phyloP scores from a whole-genome alignment of 257 asterid genomes.

The Solanum dulcamara region DNA sequence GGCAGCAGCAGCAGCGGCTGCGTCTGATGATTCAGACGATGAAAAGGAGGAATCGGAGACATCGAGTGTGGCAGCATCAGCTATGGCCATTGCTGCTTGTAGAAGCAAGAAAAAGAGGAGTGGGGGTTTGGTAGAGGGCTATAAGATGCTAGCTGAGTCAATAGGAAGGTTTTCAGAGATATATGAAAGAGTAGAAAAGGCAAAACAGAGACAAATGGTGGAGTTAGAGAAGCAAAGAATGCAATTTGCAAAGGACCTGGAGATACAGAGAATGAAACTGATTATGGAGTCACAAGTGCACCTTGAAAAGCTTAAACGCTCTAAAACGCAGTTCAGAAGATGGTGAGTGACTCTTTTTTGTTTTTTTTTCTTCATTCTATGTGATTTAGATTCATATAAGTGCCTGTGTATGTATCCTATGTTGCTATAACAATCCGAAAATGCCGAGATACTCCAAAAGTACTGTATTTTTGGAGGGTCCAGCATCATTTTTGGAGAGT shows the following conservation, averaged over 20 bases:
- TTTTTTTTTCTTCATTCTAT: background rate
- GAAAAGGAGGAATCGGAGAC: conserved; percentile 25
- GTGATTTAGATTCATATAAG: background rate
- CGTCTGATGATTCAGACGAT: conserved; percentile 22
- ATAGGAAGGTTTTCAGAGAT: conserved; percentile 47
- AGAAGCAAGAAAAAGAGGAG: conserved; percentile 24
- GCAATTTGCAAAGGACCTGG: conserved; percentile 81
- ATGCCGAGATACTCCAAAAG: background rate
- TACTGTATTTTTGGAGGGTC: background rate
- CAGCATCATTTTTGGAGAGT: background rate
- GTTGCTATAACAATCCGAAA: background rate
- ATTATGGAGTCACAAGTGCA: conserved; percentile 69
- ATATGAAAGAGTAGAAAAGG: conserved; percentile 73
- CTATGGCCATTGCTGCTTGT: conserved; percentile 2
- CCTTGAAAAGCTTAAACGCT: conserved; percentile 54
- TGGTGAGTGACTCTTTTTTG: conserved; percentile 23
- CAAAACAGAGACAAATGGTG: conserved; percentile 77
- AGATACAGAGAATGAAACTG: conserved; percentile 74
- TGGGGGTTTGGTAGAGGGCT: conserved; percentile 32
- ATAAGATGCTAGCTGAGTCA: conserved; percentile 50
- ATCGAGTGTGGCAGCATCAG: conserved; percentile 6
- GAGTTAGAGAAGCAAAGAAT: conserved; percentile 88
- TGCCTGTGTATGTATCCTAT: background rate
- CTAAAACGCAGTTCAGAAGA: conserved; percentile 24
- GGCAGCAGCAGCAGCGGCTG: conserved; percentile 69